Evolutionary conservation across 1,284 basidiomycete genomes (phyloP), one percentile per base, ranked within the genome.

Genomic region (Puccinia novopanici): DNA sequence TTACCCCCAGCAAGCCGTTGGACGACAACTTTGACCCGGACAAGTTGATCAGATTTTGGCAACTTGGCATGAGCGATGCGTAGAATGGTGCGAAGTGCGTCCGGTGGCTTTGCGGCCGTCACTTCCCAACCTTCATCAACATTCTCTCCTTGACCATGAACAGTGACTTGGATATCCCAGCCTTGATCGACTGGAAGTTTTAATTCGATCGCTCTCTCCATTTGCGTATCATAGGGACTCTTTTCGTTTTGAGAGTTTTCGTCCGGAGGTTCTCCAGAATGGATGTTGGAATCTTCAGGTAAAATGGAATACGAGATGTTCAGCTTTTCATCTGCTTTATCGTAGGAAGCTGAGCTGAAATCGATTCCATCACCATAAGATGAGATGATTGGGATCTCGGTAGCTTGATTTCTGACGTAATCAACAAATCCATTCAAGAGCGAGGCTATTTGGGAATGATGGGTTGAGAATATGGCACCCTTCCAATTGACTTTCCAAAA

Each of bases 401-500:
- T 87, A 24, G 92, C 91, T 42, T 91, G 91, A 73, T 90, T 91
- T 61, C 91, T 88, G 0, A 93, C 92, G 34, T 90, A 90, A 85
- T 92, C 91, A 84, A 92, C 89, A 68, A 98, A 87, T 22, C 92
- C 92, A 3, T 93, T 87, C 45, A 93, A 88, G 89, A 96, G 92
- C 1, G 92, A 91, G 5, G 87, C 86, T 27, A 88, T 85, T 27
- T 86, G 81, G 86, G 88, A 45, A 91, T 83, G 74, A 87, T 88
- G 57, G 88, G 87, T 12, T 88, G 87, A 0, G 90, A 94, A 89
- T 59, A 90, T 92, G 17, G 93, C 87, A 0, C 93, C 90, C 82
- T 92, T 91, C n/a, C 98, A 90, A 86, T 97, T 92, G 87, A 98
- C 96, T 83, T 95, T 93, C 93, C 94, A 98, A 85, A 96, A 96